A percentile compares a stretch with the other conserved stretches of the same genome.
Evolutionary conservation across 805 yeast genomes (phyloP).

Genomic region (Diddensiella transvaalensis): DNA sequence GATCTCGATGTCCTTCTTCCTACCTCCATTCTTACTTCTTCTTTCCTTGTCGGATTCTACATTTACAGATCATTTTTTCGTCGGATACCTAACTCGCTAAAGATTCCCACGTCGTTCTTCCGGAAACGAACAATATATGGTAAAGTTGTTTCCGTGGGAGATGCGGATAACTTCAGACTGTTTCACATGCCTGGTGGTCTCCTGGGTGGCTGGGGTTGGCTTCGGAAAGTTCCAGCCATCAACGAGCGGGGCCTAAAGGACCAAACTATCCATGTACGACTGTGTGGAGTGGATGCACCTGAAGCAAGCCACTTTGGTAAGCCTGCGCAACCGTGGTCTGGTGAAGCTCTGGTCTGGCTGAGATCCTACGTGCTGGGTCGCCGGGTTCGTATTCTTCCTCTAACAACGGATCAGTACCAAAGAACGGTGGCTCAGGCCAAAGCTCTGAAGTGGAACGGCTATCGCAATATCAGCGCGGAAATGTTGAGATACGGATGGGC

Average conservation of each 20-base stretch:
- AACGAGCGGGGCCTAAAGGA: conserved; percentile 46
- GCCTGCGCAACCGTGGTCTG: conserved; percentile 83
- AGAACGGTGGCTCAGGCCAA: conserved; percentile 78
- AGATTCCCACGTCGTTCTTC: conserved; percentile 48
- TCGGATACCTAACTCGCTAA: conserved; percentile 47
- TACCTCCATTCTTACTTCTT: conserved; percentile 12
- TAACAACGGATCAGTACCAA: conserved; percentile 81
- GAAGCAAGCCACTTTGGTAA: conserved; percentile 93
- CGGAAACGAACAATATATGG: conserved; percentile 54
- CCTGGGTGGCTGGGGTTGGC: conserved; percentile 91
- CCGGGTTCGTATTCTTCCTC: conserved; percentile 70
- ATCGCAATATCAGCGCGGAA: conserved; percentile 77
- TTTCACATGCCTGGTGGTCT: conserved; percentile 93
- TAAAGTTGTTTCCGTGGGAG: conserved; percentile 85
- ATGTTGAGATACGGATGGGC: conserved; percentile 84
- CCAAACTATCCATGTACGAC: conserved; percentile 72
- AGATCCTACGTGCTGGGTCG: conserved; percentile 60
- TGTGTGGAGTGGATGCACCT: conserved; percentile 96
- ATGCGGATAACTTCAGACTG: conserved; percentile 91
- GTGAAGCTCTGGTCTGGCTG: conserved; percentile 81
- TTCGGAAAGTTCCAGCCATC: conserved; percentile 59
- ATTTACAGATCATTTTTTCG: conserved; percentile 46
- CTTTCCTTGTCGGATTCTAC: conserved; percentile 25
- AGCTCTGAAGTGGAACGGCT: conserved; percentile 60
- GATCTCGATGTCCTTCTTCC: conserved; percentile 9